A percentile compares a stretch with the other conserved stretches of the same genome.
Evolutionary conservation across 176 grass and related monocot genomes (phyloP).

Genomic region (Eleusine indica): DNA sequence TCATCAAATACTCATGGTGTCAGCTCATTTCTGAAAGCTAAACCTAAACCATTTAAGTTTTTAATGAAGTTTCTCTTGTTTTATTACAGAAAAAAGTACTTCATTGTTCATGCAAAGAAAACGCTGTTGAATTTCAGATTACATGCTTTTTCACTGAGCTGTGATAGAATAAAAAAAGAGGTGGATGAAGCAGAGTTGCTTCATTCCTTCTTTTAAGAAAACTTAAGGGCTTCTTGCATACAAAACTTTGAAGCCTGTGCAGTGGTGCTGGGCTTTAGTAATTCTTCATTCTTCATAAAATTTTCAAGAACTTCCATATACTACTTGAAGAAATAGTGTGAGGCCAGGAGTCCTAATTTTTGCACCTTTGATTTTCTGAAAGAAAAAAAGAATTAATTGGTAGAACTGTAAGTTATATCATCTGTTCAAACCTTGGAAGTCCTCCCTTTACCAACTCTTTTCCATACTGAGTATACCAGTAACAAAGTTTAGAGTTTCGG

Average conservation of each 20-base stretch:
- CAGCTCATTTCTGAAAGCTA: neutral
- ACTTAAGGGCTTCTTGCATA: too few species aligned
- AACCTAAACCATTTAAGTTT: neutral
- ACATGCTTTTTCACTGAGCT: neutral
- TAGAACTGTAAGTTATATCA: neutral
- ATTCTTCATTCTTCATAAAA: neutral
- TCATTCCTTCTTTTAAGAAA: too few species aligned
- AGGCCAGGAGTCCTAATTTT: neutral
- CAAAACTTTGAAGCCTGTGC: neutral
- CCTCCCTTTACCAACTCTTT: neutral
- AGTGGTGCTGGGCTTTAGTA: neutral
- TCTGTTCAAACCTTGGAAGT: neutral
- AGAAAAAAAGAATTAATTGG: neutral
- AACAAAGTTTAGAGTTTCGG: neutral
- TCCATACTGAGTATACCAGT: neutral
- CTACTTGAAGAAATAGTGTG: neutral
- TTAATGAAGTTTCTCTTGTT: neutral
- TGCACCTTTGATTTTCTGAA: neutral
- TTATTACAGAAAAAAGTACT: neutral
- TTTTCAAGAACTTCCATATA: neutral
- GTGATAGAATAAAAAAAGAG: neutral
- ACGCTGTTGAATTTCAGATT: neutral
- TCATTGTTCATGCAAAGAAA: neutral
- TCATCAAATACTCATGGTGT: neutral
- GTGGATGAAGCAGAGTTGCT: neutral